phyloP scores from a whole-genome alignment of 2,329 filamentous ascomycete genomes.

The Canariomyces notabilis region DNA sequence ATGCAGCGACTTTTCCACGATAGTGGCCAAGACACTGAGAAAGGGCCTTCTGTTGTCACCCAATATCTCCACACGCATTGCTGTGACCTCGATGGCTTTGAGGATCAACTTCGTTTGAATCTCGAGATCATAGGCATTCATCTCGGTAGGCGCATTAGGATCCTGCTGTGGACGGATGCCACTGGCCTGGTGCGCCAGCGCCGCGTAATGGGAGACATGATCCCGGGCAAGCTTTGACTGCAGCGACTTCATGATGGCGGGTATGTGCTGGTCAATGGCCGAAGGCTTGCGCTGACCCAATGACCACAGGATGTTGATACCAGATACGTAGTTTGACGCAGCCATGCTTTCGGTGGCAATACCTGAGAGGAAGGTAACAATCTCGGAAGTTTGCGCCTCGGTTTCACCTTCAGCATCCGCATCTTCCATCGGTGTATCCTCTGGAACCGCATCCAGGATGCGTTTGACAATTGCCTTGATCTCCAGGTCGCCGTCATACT shows the following conservation, averaged over 20 bases:
- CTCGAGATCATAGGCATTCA: constrained; percentile 73
- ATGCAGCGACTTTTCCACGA: constrained; percentile 92
- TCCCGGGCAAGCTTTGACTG: constrained; percentile 89
- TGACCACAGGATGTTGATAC: constrained; percentile 91
- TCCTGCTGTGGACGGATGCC: constrained; percentile 45
- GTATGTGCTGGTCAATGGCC: constrained; percentile 85
- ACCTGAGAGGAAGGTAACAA: constrained; percentile 77
- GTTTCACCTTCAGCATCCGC: constrained; percentile 79
- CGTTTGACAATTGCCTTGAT: constrained; percentile 73
- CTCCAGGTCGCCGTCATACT: constrained; percentile 63
- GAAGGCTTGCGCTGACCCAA: constrained; percentile 78
- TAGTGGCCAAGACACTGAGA: constrained; percentile 85
- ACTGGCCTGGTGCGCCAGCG: constrained; percentile 47
- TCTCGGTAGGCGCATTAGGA: constrained; percentile 52
- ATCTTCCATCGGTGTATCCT: constrained; percentile 68
- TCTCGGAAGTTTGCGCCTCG: constrained; percentile 78
- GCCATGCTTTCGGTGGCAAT: constrained; percentile 84
- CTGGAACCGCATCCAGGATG: constrained; percentile 82
- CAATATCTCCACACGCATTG: constrained; percentile 84
- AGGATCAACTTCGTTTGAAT: constrained; percentile 88
- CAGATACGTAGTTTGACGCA: constrained; percentile 74
- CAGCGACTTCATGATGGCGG: constrained; percentile 85
- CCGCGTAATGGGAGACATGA: constrained; percentile 72
- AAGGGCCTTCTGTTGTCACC: constrained; percentile 90
- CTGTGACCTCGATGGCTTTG: constrained; percentile 90